Evolutionary conservation across 2,329 filamentous ascomycete genomes (phyloP), one percentile per base, ranked within the genome.

Genomic region (Achaetomium macrosporum): DNA sequence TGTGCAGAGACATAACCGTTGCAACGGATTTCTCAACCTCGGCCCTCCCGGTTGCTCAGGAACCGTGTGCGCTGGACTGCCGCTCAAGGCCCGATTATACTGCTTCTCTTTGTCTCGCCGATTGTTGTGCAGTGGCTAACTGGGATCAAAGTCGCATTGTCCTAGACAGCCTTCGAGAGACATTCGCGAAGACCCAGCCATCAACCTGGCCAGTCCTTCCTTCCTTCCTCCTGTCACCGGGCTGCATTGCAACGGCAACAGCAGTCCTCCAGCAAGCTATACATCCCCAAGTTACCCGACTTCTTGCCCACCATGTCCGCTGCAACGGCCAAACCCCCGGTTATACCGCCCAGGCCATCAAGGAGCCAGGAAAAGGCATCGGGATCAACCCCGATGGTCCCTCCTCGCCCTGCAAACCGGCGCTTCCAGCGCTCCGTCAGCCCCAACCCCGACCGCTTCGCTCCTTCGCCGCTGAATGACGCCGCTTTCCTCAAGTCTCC

Each of bases 391-490:
- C 90, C 91, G 56, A 82, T 81, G 64, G 78, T 96, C 45, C 91
- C 91, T 58, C 87, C 90, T 57, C 87, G 91, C 57, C 91, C 91
- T 5, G 60, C 68, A 48, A 75, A 76, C 61, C 84, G 84, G 66
- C 87, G 86, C 42, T 66, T 83, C 62, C 84, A 90, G 59, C 87
- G 90, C 69, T 88, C 89, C 30, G 68, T 84, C 57, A 95, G 90
- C 51, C 89, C 89, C 41, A 80, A 82, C 61, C 82, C 85, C 61
- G 85, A 89, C 63, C 84, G 85, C 63, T 96, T 87, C 68, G 88
- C 90, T 35, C 89, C 83, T 47, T 96, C 91, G 48, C 92, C 92
- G 9, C 76, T 96, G 64, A 93, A 92, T 67, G 87, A 90, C 64
- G 79, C 74, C 52, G 69, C 73, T 10, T 81, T 85, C 55, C 59